Evolutionary conservation across 225 moss, liverwort and hornwort species (phyloP).

Genomic region (Anthoceros angustus): DNA sequence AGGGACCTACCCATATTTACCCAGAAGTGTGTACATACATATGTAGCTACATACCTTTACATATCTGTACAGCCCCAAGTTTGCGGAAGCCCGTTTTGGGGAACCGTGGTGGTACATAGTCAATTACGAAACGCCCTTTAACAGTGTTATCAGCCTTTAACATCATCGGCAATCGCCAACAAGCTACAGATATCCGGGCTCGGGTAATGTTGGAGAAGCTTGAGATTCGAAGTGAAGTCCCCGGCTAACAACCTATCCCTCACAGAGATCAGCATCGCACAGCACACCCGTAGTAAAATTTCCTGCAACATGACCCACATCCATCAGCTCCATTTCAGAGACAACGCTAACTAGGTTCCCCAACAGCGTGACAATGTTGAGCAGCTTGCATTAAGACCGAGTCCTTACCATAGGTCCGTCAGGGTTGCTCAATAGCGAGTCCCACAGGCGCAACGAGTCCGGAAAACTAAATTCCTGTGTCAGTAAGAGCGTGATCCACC

Average conservation of each 20-base stretch:
- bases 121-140: neutral
- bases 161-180: constrained; percentile 63
- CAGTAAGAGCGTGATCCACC: constrained; percentile 86
- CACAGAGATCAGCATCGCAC: constrained; percentile 78
- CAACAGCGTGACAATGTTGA: neutral
- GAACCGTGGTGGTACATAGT: neutral
- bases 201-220: constrained; percentile 89
- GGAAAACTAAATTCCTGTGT: constrained; percentile 79
- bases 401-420: constrained; percentile 69
- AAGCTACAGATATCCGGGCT: constrained; percentile 51
- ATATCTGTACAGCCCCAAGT: too few species aligned
- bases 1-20: too few species aligned
- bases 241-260: constrained; percentile 80
- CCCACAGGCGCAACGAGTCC: constrained; percentile 85
- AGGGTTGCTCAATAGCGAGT: constrained; percentile 82
- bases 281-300: constrained; percentile 83
- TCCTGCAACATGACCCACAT: constrained; percentile 34
- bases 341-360: neutral
- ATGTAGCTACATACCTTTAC: too few species aligned
- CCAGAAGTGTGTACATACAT: too few species aligned
- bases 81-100: too few species aligned
- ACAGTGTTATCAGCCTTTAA: constrained; percentile 11
- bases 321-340: neutral
- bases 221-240: constrained; percentile 90
- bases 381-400: neutral